phyloP scores from a whole-genome alignment of 345 rosid genomes.

The Physaria fendleri region DNA sequence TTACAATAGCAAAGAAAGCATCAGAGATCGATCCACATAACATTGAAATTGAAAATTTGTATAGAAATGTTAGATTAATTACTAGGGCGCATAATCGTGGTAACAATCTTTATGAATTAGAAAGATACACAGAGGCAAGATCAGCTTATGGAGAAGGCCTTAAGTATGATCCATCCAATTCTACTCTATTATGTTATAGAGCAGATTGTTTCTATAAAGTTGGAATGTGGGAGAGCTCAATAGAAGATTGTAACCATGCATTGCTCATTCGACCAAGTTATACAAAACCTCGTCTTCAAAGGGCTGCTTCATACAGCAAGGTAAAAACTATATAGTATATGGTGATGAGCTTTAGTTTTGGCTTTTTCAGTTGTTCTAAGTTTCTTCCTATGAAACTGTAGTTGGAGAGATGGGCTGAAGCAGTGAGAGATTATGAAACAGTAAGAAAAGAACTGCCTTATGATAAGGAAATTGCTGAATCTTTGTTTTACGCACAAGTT shows the following conservation, averaged over 20 bases:
- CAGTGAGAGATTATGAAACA: constrained; percentile 79
- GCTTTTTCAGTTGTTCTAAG: constrained; percentile 7
- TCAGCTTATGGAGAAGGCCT: constrained; percentile 90
- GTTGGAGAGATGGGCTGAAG: constrained; percentile 88
- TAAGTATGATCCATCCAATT: constrained; percentile 70
- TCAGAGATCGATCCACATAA: constrained; percentile 60
- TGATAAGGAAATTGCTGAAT: constrained; percentile 78
- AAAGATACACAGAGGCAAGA: constrained; percentile 93
- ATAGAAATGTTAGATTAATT: constrained; percentile 58
- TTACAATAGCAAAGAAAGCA: constrained; percentile 74
- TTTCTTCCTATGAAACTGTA: constrained; percentile 26
- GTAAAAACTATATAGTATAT: constrained; percentile 33
- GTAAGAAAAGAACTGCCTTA: constrained; percentile 74
- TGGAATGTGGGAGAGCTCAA: constrained; percentile 74
- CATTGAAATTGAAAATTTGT: constrained; percentile 54
- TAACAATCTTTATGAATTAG: constrained; percentile 86
- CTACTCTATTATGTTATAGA: constrained; percentile 70
- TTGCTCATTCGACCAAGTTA: constrained; percentile 62
- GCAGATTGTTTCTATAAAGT: constrained; percentile 94
- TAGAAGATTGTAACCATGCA: constrained; percentile 79
- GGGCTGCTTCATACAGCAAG: constrained; percentile 86
- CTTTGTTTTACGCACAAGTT: constrained; percentile 89
- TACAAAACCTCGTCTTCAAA: constrained; percentile 68
- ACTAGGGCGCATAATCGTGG: constrained; percentile 76
- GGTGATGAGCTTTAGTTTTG: not conserved